Percentiles rank a stretch among this genome's conserved stretches.
These are phyloP conservation scores for Biscogniauxia sp. DNA, from an alignment of 2,329 filamentous ascomycete genomes.

Conservation along the genomic window DNA sequence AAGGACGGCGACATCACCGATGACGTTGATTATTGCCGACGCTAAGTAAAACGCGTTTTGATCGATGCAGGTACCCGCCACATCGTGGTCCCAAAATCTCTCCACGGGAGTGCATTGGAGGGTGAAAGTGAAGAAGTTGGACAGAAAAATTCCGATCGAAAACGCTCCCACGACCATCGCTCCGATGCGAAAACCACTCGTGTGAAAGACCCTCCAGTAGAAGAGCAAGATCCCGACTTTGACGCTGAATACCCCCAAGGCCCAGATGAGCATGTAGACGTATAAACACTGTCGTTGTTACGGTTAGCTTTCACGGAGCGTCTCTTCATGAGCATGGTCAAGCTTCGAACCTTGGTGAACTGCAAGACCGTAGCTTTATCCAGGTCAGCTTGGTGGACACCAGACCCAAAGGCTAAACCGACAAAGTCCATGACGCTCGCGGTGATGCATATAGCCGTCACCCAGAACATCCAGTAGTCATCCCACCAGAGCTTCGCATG, in stretches of 20 bases:
- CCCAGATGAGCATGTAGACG: conserved; percentile 29
- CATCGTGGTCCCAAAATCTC: conserved; percentile 21
- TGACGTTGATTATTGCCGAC: conserved; percentile 29
- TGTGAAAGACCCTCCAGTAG: conserved; percentile 30
- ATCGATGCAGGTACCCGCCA: conserved; percentile 22
- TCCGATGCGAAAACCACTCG: conserved; percentile 20
- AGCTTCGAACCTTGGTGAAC: conserved; percentile 23
- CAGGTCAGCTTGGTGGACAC: conserved; percentile 23
- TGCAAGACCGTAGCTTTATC: conserved; percentile 14
- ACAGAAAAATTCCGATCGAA: conserved; percentile 23
- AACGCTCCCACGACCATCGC: conserved; percentile 23
- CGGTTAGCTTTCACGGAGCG: background rate
- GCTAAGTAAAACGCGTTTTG: conserved; percentile 25
- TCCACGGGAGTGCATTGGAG: conserved; percentile 25
- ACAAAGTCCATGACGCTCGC: conserved; percentile 25
- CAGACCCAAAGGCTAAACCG: conserved; percentile 23
- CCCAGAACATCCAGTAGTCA: conserved; percentile 30
- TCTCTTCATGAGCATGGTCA: background rate
- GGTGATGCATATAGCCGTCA: conserved; percentile 27
- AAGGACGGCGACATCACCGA: conserved; percentile 30
- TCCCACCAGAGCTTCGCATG: conserved; percentile 29
- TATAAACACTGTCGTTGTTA: conserved; percentile 21
- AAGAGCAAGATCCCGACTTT: conserved; percentile 31
- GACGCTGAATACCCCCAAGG: conserved; percentile 26
- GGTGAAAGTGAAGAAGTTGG: conserved; percentile 25